Evolutionary conservation across 1,139 yeast species (phyloP).

Genomic region (Kodamaea arcana): DNA sequence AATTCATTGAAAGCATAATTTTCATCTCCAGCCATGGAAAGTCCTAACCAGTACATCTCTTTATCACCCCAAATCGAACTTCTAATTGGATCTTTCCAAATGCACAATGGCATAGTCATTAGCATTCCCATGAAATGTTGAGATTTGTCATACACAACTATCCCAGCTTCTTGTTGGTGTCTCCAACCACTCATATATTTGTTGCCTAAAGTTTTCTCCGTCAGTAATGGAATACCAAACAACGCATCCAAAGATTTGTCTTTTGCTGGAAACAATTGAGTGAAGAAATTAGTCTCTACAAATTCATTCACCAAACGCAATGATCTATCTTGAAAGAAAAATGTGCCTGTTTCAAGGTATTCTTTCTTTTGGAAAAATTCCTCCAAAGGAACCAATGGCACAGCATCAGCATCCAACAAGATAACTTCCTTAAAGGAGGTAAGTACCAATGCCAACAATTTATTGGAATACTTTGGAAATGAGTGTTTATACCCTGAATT

Average conservation of each 20-base stretch:
- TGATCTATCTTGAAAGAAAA: constrained; percentile 37
- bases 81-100: constrained; percentile 30
- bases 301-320: constrained; percentile 39
- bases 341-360: constrained; percentile 29
- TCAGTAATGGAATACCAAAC: constrained; percentile 34
- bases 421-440: constrained; percentile 48
- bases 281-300: constrained; percentile 47
- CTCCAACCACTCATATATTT: constrained; percentile 46
- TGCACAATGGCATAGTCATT: constrained; percentile 36
- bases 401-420: constrained; percentile 53
- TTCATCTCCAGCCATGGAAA: constrained; percentile 49
- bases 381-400: constrained; percentile 38
- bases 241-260: constrained; percentile 31
- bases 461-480: constrained; percentile 44
- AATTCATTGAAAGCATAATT: constrained; percentile 33
- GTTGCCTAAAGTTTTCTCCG: constrained; percentile 38
- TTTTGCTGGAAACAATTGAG: constrained; percentile 35
- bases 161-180: constrained; percentile 57
- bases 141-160: constrained; percentile 43
- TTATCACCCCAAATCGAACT: constrained; percentile 53
- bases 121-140: constrained; percentile 44
- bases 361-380: constrained; percentile 30
- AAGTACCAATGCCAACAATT: constrained; percentile 45
- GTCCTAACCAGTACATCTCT: constrained; percentile 54
- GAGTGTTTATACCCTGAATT: constrained; percentile 21